Evolutionary conservation across 1,139 yeast species (phyloP).

Genomic region (Lodderomyces elongisporus): DNA sequence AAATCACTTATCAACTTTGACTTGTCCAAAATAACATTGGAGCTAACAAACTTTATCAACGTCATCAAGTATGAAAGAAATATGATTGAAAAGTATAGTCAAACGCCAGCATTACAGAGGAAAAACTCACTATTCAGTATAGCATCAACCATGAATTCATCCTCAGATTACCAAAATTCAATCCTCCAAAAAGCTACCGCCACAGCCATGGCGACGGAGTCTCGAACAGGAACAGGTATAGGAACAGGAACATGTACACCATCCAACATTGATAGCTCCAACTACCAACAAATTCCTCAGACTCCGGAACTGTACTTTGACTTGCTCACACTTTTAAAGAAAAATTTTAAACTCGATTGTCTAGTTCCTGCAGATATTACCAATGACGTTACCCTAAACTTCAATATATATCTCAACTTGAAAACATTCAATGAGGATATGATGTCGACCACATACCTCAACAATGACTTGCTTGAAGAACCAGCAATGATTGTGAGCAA

Average conservation of each 20-base stretch:
- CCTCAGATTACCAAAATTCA: constrained; percentile 12
- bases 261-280: constrained; percentile 1
- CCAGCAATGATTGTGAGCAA: constrained; percentile 36
- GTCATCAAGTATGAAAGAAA: constrained; percentile 17
- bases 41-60: constrained; percentile 42
- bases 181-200: constrained; percentile 1
- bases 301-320: constrained; percentile 24
- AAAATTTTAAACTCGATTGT: constrained; percentile 34
- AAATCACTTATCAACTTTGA: constrained; percentile 62
- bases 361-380: constrained; percentile 34
- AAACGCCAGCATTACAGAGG: constrained; percentile 4
- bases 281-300: constrained; percentile 12
- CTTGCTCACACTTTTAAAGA: constrained; percentile 27
- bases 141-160: constrained; percentile 10
- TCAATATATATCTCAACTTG: constrained; percentile 33
- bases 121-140: constrained; percentile 13
- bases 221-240: background rate
- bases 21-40: constrained; percentile 58
- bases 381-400: constrained; percentile 32
- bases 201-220: background rate
- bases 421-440: constrained; percentile 15
- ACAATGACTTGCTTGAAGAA: constrained; percentile 18
- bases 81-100: background rate
- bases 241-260: no score
- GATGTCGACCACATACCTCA: constrained; percentile 19